Evolutionary conservation across 352 stramenopile species (phyloP), one percentile per base, ranked within the genome.

Genomic region (Thalassiosira mediterranea): DNA sequence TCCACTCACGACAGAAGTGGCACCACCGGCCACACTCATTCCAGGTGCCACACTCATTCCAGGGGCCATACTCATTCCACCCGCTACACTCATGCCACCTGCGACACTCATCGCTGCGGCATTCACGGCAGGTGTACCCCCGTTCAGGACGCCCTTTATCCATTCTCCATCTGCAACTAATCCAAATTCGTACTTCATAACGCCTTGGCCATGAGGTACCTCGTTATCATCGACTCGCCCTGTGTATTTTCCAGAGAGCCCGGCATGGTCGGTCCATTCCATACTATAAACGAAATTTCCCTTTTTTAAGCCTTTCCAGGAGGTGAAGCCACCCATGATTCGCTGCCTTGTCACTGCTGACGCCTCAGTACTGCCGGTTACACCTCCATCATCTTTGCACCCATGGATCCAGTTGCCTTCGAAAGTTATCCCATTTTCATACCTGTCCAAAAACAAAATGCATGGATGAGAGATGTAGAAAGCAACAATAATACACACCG

Each of bases 401-500:
- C 65, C 65, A 23, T 66, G 29, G 8, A 19, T 31, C 64, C 64
- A 73, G 8, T 34, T 66, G 0, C 64, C 64, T 17, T 73, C 64
- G 31, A 46, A 66, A 31, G 44, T 64, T 2, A 73, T 53, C 17
- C 71, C 71, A 44, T 84, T 76, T 25, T 79, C n/a, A n/a, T n/a
- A n/a, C n/a, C n/a, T n/a, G n/a, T n/a, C n/a, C n/a, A n/a, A n/a
- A n/a, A n/a, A n/a, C n/a, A n/a, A n/a, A n/a, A n/a, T n/a, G n/a
- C n/a, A n/a, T n/a, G n/a, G n/a, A n/a, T n/a, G n/a, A n/a, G n/a
- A n/a, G n/a, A n/a, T n/a, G n/a, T n/a, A n/a, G n/a, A n/a, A n/a
- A n/a, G n/a, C n/a, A n/a, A n/a, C n/a, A n/a, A n/a, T n/a, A n/a
- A n/a, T n/a, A n/a, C n/a, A n/a, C n/a, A n/a, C n/a, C n/a, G n/a